phyloP scores from a whole-genome alignment of 768 basidiomycete genomes.

The Tephrocybe sp. region DNA sequence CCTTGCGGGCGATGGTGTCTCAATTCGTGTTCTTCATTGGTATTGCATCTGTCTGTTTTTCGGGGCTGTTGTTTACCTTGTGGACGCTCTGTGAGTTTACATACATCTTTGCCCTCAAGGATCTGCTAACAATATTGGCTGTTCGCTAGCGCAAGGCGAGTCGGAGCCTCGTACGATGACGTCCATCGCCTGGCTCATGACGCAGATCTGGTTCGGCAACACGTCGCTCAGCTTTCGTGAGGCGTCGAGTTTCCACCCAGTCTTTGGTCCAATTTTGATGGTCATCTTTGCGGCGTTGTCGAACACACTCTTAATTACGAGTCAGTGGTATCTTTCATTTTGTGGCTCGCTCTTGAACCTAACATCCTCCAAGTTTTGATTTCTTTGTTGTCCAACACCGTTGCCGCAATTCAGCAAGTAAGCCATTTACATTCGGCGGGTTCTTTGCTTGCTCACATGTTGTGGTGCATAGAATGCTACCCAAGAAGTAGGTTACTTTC shows the following conservation, averaged over 20 bases:
- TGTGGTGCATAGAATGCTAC: conserved; percentile 40
- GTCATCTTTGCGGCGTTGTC: conserved; percentile 76
- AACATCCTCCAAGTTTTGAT: conserved; percentile 6
- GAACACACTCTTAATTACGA: conserved; percentile 79
- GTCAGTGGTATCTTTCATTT: conserved; percentile 77
- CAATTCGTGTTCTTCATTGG: conserved; percentile 80
- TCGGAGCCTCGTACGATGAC: conserved; percentile 33
- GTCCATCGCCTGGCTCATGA: conserved; percentile 79
- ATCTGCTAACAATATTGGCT: background rate
- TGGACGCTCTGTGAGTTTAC: conserved; percentile 40
- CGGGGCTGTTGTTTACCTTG: conserved; percentile 61
- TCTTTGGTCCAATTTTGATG: conserved; percentile 82
- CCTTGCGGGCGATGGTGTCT: conserved; percentile 78
- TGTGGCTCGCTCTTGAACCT: conserved; percentile 31
- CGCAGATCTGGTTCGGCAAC: conserved; percentile 87
- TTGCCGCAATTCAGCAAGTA: conserved; percentile 74
- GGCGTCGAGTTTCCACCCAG: conserved; percentile 59
- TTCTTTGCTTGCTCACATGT: background rate
- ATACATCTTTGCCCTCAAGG: background rate
- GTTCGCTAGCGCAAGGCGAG: conserved; percentile 25
- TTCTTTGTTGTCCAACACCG: conserved; percentile 78
- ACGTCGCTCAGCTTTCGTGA: conserved; percentile 60
- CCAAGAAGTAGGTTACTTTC: conserved; percentile 37
- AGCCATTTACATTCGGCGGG: conserved; percentile 14
- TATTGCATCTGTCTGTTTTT: conserved; percentile 79